phyloP scores from a whole-genome alignment of 148 eudicot species.

The Silene uniflora region DNA sequence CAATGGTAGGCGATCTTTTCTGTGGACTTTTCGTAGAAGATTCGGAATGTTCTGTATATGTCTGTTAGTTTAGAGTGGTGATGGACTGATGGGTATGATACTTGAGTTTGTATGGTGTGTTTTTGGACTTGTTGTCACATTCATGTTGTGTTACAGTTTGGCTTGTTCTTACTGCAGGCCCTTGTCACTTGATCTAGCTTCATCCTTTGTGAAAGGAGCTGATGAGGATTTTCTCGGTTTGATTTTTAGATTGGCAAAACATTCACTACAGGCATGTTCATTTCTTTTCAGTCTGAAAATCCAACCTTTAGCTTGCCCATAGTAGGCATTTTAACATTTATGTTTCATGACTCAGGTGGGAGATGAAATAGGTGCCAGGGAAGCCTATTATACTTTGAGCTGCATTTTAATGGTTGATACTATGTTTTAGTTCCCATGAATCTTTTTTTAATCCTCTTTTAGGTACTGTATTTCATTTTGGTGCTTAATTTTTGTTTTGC shows the following conservation, averaged over 20 bases:
- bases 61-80: neutral
- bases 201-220: constrained; percentile 65
- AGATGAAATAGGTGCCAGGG: constrained; percentile 39
- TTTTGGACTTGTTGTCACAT: neutral
- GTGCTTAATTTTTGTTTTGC: constrained; percentile 17
- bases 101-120: neutral
- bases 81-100: neutral
- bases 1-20: constrained; percentile 39
- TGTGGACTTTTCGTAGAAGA: neutral
- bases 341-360: constrained; percentile 39
- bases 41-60: neutral
- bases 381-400: constrained; percentile 69
- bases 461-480: neutral
- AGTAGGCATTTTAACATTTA: constrained; percentile 3
- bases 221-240: constrained; percentile 55
- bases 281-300: constrained; percentile 5
- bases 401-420: constrained; percentile 62
- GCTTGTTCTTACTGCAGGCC: constrained; percentile 39
- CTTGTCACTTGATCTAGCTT: constrained; percentile 63
- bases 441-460: neutral
- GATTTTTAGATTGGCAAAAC: constrained; percentile 47
- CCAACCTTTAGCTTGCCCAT: constrained; percentile 1
- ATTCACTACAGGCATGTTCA: constrained; percentile 59
- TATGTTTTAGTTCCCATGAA: neutral
- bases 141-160: constrained; percentile 8